phyloP scores from a whole-genome alignment of 176 grass and related monocot genomes.

The Avena atlantica region DNA sequence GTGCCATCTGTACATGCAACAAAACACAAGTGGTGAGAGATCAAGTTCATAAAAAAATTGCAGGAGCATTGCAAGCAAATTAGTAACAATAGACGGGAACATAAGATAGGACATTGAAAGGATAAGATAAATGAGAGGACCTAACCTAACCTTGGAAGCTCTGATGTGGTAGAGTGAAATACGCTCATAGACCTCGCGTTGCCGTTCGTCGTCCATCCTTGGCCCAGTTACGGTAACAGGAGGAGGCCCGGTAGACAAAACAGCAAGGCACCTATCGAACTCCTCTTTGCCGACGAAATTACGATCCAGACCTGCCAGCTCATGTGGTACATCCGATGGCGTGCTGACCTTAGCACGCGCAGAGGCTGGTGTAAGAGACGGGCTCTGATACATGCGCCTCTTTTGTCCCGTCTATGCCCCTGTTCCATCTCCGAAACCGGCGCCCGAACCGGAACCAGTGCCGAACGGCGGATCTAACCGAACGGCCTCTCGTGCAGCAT shows the following conservation, averaged over 20 bases:
- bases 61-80: background rate
- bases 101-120: background rate
- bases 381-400: background rate
- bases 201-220: background rate
- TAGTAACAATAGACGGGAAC: background rate
- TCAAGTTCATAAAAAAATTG: background rate
- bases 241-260: background rate
- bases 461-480: background rate
- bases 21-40: background rate
- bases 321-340: background rate
- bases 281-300: background rate
- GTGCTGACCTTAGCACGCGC: background rate
- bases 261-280: background rate
- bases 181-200: background rate
- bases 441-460: background rate
- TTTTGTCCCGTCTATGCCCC: background rate
- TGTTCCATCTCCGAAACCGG: background rate
- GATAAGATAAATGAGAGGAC: background rate
- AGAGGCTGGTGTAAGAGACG: background rate
- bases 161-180: conserved; percentile 7
- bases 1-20: background rate
- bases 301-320: background rate
- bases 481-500: background rate
- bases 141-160: background rate
- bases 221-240: background rate